Conservation (phyloP, 495 filamentous ascomycete genomes). For the Penicillium silybi region DNA sequence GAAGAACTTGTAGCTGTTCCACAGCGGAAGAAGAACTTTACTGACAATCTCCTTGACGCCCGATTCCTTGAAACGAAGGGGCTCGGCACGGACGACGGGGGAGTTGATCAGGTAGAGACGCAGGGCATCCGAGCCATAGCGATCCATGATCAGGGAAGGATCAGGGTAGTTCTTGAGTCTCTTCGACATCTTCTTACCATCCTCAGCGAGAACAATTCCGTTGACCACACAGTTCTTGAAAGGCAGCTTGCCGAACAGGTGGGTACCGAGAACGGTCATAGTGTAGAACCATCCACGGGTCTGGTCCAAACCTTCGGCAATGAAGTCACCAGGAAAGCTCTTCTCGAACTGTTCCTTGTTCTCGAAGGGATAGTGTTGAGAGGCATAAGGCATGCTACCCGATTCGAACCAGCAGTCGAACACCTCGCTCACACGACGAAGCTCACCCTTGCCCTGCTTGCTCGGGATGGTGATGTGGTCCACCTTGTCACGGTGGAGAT, state of each 20-base stretch:
- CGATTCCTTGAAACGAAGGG: conserved; percentile 83
- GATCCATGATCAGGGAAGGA: conserved; percentile 75
- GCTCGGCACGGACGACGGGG: conserved; percentile 89
- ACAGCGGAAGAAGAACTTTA: conserved; percentile 89
- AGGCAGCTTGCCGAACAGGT: conserved; percentile 82
- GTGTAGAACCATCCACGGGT: conserved; percentile 99
- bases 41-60: conserved; percentile 96
- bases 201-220: conserved; percentile 90
- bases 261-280: conserved; percentile 80
- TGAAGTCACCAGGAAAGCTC: conserved; percentile 92
- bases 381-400: conserved; percentile 95
- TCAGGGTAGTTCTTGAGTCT: conserved; percentile 97
- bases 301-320: conserved; percentile 93
- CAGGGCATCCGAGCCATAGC: conserved; percentile 90
- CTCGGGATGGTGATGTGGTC: conserved; percentile 96
- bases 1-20: conserved; percentile 99
- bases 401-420: conserved; percentile 98
- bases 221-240: conserved; percentile 98
- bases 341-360: conserved; percentile 78
- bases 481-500: conserved; percentile 92
- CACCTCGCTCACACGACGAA: conserved; percentile 82
- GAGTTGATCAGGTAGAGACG: conserved; percentile 96
- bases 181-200: conserved; percentile 99
- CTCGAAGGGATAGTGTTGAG: conserved; percentile 92
- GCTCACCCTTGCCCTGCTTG: conserved; percentile 78